Conservation (phyloP, 805 yeast genomes). For the Candida boidinii region DNA sequence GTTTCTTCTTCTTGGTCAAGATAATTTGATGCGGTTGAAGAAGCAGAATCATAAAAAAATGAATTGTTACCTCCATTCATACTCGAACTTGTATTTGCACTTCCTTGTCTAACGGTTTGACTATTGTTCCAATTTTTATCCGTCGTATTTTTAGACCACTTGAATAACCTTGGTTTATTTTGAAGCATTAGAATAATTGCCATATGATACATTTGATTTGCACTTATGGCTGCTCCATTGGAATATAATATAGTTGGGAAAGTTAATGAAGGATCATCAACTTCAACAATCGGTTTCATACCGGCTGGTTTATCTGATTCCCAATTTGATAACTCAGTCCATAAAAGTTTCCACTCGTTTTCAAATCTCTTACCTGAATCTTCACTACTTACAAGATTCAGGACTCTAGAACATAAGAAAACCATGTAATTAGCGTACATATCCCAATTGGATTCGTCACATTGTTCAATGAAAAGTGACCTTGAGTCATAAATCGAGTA, state of each 20-base stretch:
- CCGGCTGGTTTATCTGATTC: constrained; percentile 23
- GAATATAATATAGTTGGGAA: constrained; percentile 30
- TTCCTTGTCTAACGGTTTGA: no score
- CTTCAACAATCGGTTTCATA: constrained; percentile 24
- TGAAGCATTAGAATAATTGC: constrained; percentile 30
- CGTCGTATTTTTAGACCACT: constrained; percentile 4
- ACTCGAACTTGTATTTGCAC: no score
- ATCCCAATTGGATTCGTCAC: constrained; percentile 10
- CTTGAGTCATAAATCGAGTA: constrained; percentile 13
- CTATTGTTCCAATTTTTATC: not conserved
- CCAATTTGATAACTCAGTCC: constrained; percentile 31
- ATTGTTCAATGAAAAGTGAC: constrained; percentile 12
- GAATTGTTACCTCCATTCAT: not conserved
- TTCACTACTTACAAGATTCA: constrained; percentile 22
- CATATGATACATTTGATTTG: constrained; percentile 32
- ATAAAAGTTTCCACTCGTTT: constrained; percentile 26
- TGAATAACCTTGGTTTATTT: constrained; percentile 28
- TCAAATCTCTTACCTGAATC: constrained; percentile 20
- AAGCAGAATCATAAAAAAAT: not conserved
- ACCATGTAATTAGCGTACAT: constrained; percentile 34
- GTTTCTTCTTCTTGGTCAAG: no score
- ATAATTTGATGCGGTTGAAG: not conserved
- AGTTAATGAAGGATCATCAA: constrained; percentile 19
- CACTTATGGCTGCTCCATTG: constrained; percentile 32
- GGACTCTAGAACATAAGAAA: constrained; percentile 27